Evolutionary conservation across 768 basidiomycete species (phyloP).

Genomic region (Boletus eberwhitei): DNA sequence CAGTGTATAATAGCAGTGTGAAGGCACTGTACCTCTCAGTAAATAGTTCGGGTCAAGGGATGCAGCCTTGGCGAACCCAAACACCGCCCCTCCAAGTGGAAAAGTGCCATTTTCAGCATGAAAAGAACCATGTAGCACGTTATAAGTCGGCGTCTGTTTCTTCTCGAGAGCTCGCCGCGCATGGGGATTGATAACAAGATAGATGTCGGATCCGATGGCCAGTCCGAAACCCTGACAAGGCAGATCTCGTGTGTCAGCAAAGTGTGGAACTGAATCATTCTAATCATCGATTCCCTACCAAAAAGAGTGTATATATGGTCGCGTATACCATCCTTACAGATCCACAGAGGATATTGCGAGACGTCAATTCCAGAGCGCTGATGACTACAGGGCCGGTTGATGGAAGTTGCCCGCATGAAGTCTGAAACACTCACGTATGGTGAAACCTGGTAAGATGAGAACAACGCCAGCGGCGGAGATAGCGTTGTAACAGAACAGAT

Average conservation of each 20-base stretch:
- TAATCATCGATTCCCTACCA: constrained; percentile 40
- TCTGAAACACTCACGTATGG: constrained; percentile 54
- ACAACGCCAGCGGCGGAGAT: constrained; percentile 88
- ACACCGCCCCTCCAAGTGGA: constrained; percentile 39
- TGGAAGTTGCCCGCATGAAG: not conserved
- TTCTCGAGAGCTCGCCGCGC: constrained; percentile 40
- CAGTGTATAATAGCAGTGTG: constrained; percentile 7
- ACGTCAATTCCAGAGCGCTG: constrained; percentile 77
- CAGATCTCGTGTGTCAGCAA: constrained; percentile 4
- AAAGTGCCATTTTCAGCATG: constrained; percentile 46
- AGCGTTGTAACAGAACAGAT: constrained; percentile 85
- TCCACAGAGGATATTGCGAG: constrained; percentile 76
- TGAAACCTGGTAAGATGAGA: constrained; percentile 87
- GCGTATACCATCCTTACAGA: constrained; percentile 83
- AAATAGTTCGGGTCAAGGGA: constrained; percentile 30
- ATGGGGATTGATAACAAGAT: constrained; percentile 62
- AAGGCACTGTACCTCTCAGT: constrained; percentile 24
- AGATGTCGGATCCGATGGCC: constrained; percentile 80
- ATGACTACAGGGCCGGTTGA: constrained; percentile 46
- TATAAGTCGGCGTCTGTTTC: constrained; percentile 36
- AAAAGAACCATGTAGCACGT: constrained; percentile 55
- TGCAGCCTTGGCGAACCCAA: constrained; percentile 42
- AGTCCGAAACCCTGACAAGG: constrained; percentile 69
- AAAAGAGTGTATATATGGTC: constrained; percentile 79
- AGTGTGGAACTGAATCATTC: not conserved